These are phyloP conservation scores for Galeopsis tetrahit DNA, from an alignment of 257 asterid genomes.

Conservation along the genomic window DNA sequence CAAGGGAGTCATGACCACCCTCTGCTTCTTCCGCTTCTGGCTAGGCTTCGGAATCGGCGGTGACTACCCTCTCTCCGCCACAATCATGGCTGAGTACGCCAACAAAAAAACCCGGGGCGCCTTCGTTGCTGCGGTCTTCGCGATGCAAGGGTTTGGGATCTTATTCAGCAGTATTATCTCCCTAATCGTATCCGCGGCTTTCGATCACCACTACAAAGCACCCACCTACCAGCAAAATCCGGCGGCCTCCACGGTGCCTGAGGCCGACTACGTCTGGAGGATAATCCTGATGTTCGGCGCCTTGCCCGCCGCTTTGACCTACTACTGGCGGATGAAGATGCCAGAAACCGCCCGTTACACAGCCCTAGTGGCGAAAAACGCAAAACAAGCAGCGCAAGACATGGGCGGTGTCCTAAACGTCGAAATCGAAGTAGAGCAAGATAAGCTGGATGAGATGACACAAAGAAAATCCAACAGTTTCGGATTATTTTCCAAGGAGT, in stretches of 20 bases:
- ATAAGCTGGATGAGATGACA: constrained; percentile 34
- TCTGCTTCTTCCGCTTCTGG: constrained; percentile 77
- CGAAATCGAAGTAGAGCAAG: constrained; percentile 59
- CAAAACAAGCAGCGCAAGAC: constrained; percentile 62
- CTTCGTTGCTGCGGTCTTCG: constrained; percentile 68
- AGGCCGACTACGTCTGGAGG: constrained; percentile 72
- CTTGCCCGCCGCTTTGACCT: constrained; percentile 61
- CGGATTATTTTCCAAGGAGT: constrained; percentile 41
- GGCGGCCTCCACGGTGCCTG: constrained; percentile 46
- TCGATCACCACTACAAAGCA: constrained; percentile 40
- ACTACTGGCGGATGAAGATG: constrained; percentile 83
- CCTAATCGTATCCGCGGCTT: constrained; percentile 40
- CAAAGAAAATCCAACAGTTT: constrained; percentile 28
- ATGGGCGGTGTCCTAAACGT: constrained; percentile 64
- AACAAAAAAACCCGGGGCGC: constrained; percentile 70
- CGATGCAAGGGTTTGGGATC: constrained; percentile 78
- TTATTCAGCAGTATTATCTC: constrained; percentile 51
- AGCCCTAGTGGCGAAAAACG: constrained; percentile 66
- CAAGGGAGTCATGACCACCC: constrained; percentile 57
- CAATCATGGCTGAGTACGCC: constrained; percentile 73
- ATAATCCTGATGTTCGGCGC: constrained; percentile 71
- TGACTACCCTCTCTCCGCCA: constrained; percentile 74
- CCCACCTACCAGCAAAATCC: constrained; percentile 38
- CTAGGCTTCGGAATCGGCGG: constrained; percentile 77
- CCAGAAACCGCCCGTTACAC: constrained; percentile 87